A percentile compares a stretch with the other conserved stretches of the same genome.
Evolutionary conservation across 148 eudicot species (phyloP).

Genomic region (Polygonum aviculare): DNA sequence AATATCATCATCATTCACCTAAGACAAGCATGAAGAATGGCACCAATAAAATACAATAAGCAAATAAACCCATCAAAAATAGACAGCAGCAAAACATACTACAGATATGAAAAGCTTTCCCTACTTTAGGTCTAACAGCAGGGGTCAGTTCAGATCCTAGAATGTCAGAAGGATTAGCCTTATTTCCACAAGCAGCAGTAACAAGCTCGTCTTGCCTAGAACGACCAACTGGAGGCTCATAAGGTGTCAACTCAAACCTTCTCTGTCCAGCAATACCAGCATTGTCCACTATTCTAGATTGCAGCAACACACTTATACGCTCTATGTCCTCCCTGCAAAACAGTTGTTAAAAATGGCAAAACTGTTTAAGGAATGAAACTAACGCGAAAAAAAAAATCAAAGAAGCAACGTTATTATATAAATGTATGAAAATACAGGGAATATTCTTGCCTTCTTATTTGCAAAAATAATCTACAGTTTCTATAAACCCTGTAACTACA

Average conservation of each 20-base stretch:
- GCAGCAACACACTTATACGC: constrained; percentile 50
- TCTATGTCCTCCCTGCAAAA: constrained; percentile 62
- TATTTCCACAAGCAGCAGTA: constrained; percentile 21
- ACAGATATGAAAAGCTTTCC: constrained; percentile 8
- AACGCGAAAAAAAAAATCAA: neutral
- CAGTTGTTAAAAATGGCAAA: neutral
- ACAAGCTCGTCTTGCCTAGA: constrained; percentile 16
- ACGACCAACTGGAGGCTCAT: constrained; percentile 21
- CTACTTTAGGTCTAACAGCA: constrained; percentile 37
- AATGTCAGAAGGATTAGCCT: constrained; percentile 17
- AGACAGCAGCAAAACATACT: neutral
- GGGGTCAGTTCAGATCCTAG: constrained; percentile 32
- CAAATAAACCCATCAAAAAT: neutral
- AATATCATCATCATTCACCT: constrained; percentile 60
- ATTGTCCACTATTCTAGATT: constrained; percentile 39
- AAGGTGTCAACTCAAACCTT: constrained; percentile 18
- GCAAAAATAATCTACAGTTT: neutral
- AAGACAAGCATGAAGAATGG: neutral
- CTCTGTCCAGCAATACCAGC: constrained; percentile 23
- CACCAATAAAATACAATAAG: neutral
- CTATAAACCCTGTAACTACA: neutral
- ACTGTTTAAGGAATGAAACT: neutral
- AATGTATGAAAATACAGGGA: neutral
- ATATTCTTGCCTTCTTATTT: neutral
- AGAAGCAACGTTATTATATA: neutral